Base-by-base conservation (phyloP, 345 rosid genomes). In the Lagerstroemia speciosa region DNA sequence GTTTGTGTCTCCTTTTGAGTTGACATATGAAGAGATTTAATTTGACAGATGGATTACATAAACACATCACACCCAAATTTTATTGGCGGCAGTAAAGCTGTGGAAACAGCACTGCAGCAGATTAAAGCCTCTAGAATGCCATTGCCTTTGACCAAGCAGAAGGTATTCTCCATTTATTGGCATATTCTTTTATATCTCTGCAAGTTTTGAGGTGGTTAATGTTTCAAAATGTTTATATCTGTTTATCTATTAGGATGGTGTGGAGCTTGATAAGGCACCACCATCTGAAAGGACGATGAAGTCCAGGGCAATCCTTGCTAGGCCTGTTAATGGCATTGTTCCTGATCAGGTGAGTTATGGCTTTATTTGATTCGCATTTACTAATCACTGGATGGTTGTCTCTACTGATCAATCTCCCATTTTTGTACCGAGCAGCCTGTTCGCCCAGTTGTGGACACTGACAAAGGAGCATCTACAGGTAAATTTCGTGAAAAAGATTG, bases 21-120 rank as follows among this genome's bases (percentile, higher is more conserved):
- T 43, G 32, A 68, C 16, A 41, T 50, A 7, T 65, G 16, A 55
- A 40, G 15, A 33, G 41, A 33, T 71, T 11, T 40, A 67, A 72
- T 69, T 84, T 67, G 67, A 70, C 88, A 93, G 98, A 93, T 93
- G 97, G 98, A 84, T 79, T 91, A 93, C 75, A 89, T 91, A 71
- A 89, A 93, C 73, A 93, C 98, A 62, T 91, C 97, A 48, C 96
- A 93, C 82, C 91, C 92, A 68, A 91, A 84, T 74, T 93, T 93
- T 82, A 72, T 89, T 36, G 96, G 98, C 67, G 98, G 98, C 67
- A 89, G 88, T 71, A 93, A 83, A 83, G 97, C 98, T 71, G 92
- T 91, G 50, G 94, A 93, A 80, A 70, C 45, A 64, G 96, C 96
- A 45, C 69, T 73, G 71, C 97, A 91, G 67, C 91, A 87, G 74